phyloP scores from a whole-genome alignment of 257 asterid species.

The Cordia subcordata region DNA sequence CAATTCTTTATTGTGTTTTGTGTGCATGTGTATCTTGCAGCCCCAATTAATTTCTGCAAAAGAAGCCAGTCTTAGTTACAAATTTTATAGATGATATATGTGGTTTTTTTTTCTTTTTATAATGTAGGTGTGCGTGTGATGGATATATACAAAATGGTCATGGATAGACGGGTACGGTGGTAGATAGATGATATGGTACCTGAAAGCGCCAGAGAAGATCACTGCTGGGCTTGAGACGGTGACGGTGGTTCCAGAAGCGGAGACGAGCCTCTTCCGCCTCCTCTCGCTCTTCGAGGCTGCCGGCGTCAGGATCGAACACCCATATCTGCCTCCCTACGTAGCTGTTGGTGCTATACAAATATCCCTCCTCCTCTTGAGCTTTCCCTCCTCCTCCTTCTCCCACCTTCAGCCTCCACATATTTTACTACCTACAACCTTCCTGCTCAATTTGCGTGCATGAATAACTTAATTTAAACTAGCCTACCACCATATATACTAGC shows the following conservation, averaged over 20 bases:
- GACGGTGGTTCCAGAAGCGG: constrained; percentile 5
- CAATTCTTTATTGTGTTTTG: too few species aligned
- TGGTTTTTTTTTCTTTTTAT: too few species aligned
- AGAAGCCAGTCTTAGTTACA: too few species aligned
- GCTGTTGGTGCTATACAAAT: constrained; percentile 12
- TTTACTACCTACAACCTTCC: not conserved
- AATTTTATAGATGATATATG: too few species aligned
- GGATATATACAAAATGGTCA: too few species aligned
- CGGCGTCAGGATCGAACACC: constrained; percentile 7
- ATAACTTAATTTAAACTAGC: too few species aligned
- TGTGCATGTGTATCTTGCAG: too few species aligned
- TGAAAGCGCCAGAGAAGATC: constrained; percentile 14
- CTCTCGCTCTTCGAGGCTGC: constrained; percentile 2
- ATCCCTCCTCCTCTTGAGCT: not conserved
- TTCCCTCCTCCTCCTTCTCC: constrained; percentile 5
- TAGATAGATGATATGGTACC: not conserved
- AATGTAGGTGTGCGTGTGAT: too few species aligned
- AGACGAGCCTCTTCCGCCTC: constrained; percentile 9
- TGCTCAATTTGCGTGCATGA: too few species aligned
- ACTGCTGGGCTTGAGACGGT: constrained; percentile 1
- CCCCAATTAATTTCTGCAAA: too few species aligned
- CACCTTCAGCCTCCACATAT: constrained; percentile 20
- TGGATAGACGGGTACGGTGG: too few species aligned
- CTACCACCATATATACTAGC: too few species aligned
- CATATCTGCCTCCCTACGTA: constrained; percentile 17